Evolutionary conservation across 2,329 filamentous ascomycete species (phyloP), one percentile per base, ranked within the genome.

Genomic region (Alternaria gansuensis): DNA sequence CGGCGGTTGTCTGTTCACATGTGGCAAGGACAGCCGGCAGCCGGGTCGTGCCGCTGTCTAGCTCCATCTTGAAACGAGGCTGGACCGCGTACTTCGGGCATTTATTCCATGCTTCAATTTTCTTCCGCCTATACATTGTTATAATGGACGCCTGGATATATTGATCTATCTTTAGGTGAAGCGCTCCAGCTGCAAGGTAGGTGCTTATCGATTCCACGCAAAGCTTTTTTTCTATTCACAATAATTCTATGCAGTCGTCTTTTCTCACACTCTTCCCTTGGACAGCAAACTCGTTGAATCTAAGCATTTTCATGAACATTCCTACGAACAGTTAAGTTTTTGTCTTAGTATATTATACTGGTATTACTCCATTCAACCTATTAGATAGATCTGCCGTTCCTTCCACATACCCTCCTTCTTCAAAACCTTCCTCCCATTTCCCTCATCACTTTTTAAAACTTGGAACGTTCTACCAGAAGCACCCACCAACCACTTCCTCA

Each of bases 1-100:
- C 34, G 43, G 43, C 45, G 44, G 59, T 9, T 13, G 49, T 28
- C 29, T 43, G 53, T 39, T 21, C 46, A 23, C 17, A 59, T 51
- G 17, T 2, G 54, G 46, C 23, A 54, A 50, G 11, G 33, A 29
- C 40, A 24, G 51, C 41, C 44, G 40, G 45, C 26, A 41, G 43
- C 50, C 40, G 58, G 58, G 54, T 61, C 59, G 59, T 59, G 46
- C 55, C 59, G 59, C 48, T 36, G 24, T 58, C 49, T 50, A 55
- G 52, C 45, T 54, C 59, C 59, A 54, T 55, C 24, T 43, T 51
- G 45, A 44, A 49, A 53, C 54, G 45, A 44, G 49, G 44, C 40
- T 41, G 49, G 17, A 39, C 10, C 37, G 33, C 46, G 24, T 31
- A 44, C 14, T 54, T 48, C 31, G 44, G 8, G 31, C 17, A 48